Evolutionary conservation across 1,284 basidiomycete species (phyloP).

Genomic region (Apiotrichum montevideense): DNA sequence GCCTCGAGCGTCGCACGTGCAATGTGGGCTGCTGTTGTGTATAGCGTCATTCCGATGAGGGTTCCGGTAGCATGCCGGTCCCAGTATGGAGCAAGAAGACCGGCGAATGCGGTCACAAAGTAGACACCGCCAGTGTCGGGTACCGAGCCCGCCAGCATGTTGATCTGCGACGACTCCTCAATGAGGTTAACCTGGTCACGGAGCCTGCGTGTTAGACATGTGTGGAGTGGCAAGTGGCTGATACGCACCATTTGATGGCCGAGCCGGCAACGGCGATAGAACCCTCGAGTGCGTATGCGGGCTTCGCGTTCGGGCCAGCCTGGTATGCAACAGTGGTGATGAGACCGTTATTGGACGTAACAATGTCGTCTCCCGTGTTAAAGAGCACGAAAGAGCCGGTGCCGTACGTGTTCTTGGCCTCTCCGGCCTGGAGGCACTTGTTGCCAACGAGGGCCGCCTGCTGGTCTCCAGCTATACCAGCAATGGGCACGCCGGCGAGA

Average conservation of each 20-base stretch:
- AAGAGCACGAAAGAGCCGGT: slow-evolving; percentile 95
- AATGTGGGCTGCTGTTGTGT: slow-evolving; percentile 89
- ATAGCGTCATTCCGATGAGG: slow-evolving; percentile 63
- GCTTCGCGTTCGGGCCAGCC: slow-evolving; percentile 67
- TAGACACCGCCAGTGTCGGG: slow-evolving; percentile 81
- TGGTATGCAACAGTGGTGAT: slow-evolving; percentile 91
- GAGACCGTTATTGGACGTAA: slow-evolving; percentile 77
- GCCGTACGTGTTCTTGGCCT: slow-evolving; percentile 91
- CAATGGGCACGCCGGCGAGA: slow-evolving; percentile 73
- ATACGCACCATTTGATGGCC: slow-evolving; percentile 75
- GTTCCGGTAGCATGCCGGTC: slow-evolving; percentile 39
- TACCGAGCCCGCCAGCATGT: slow-evolving; percentile 71
- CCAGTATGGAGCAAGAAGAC: slow-evolving; percentile 69
- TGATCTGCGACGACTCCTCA: slow-evolving; percentile 74
- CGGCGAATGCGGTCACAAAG: slow-evolving; percentile 94
- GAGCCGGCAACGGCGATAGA: slow-evolving; percentile 92
- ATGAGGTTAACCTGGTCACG: slow-evolving; percentile 86
- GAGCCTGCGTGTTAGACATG: slow-evolving; percentile 51
- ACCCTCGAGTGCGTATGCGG: slow-evolving; percentile 90
- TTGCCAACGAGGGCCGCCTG: slow-evolving; percentile 97
- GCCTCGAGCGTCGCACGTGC: slow-evolving; percentile 91
- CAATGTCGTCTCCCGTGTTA: slow-evolving; percentile 75
- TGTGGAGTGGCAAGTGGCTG: neutral
- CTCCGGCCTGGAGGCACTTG: slow-evolving; percentile 76
- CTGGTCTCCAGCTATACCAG: slow-evolving; percentile 91